Conservation (phyloP, 1,284 basidiomycete species). For the Cryptococcus wingfieldii region DNA sequence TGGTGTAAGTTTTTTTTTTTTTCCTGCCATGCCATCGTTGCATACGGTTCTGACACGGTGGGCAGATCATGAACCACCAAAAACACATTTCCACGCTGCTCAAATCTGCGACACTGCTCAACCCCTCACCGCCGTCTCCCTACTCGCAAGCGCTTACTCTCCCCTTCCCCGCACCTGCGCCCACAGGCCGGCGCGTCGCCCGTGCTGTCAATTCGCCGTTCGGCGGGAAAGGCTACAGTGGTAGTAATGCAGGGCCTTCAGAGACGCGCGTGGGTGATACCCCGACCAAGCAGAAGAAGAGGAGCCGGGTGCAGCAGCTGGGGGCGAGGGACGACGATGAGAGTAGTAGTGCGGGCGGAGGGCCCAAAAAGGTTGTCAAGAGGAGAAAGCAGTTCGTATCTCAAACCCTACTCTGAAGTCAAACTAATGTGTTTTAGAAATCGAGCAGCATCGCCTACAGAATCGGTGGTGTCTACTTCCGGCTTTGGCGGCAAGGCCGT, state of each 20-base stretch:
- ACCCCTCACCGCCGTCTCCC: constrained; percentile 48
- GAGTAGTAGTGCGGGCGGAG: constrained; percentile 29
- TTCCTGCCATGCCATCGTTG: background rate
- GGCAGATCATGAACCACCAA: constrained; percentile 63
- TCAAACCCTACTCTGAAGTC: background rate
- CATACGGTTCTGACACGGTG: background rate
- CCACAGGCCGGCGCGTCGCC: constrained; percentile 28
- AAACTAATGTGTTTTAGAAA: constrained; percentile 18
- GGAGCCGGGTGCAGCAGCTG: constrained; percentile 34
- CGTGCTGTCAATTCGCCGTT: constrained; percentile 43
- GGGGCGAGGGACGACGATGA: constrained; percentile 42
- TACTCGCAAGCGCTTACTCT: constrained; percentile 62
- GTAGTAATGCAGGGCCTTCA: constrained; percentile 8
- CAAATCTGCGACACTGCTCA: constrained; percentile 50
- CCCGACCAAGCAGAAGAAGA: constrained; percentile 41
- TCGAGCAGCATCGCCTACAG: constrained; percentile 40
- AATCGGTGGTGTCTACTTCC: constrained; percentile 40
- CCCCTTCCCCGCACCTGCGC: constrained; percentile 58
- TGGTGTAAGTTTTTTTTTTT: constrained; percentile 51
- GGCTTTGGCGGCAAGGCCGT: constrained; percentile 31
- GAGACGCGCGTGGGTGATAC: constrained; percentile 26
- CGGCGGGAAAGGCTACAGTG: constrained; percentile 15
- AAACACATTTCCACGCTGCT: constrained; percentile 57
- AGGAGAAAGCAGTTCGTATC: constrained; percentile 42
- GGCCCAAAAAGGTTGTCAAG: constrained; percentile 30